Evolutionary conservation across 2,329 filamentous ascomycete genomes (phyloP).

Genomic region (Talaromyces sp.): DNA sequence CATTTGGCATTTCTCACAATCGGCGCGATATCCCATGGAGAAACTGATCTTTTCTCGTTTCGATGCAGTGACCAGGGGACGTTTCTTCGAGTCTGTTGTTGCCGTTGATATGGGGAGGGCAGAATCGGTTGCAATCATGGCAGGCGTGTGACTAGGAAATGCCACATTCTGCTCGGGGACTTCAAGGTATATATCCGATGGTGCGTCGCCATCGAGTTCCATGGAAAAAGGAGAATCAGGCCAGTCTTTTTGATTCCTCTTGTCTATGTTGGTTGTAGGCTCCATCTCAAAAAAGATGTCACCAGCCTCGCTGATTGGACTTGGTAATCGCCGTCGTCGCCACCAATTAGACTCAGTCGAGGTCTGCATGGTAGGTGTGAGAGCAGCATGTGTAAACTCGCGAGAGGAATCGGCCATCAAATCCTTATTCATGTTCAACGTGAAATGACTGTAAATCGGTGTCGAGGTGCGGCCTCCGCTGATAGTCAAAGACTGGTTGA

Average conservation of each 20-base stretch:
- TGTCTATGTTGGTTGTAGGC: not conserved
- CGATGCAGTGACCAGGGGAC: not conserved
- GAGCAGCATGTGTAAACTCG: not conserved
- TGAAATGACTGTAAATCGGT: constrained; percentile 31
- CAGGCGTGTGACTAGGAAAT: not conserved
- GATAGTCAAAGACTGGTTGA: constrained; percentile 32
- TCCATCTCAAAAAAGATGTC: constrained; percentile 18
- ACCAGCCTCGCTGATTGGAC: constrained; percentile 39
- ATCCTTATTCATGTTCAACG: constrained; percentile 23
- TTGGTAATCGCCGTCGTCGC: constrained; percentile 33
- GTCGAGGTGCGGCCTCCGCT: constrained; percentile 29
- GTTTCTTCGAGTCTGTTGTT: not conserved
- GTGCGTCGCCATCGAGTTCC: constrained; percentile 7
- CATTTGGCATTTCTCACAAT: constrained; percentile 72
- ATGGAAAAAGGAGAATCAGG: constrained; percentile 18
- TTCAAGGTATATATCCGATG: constrained; percentile 6
- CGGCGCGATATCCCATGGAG: constrained; percentile 72
- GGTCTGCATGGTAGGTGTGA: not conserved
- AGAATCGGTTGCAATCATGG: not conserved
- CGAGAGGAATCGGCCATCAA: constrained; percentile 12
- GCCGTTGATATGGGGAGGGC: not conserved
- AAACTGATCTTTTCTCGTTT: constrained; percentile 57
- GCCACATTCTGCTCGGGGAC: constrained; percentile 7
- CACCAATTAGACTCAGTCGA: constrained; percentile 22
- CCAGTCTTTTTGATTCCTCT: not conserved